A percentile compares a stretch with the other conserved stretches of the same genome.
phyloP scores from a whole-genome alignment of 345 rosid species.

The Salix brachista region DNA sequence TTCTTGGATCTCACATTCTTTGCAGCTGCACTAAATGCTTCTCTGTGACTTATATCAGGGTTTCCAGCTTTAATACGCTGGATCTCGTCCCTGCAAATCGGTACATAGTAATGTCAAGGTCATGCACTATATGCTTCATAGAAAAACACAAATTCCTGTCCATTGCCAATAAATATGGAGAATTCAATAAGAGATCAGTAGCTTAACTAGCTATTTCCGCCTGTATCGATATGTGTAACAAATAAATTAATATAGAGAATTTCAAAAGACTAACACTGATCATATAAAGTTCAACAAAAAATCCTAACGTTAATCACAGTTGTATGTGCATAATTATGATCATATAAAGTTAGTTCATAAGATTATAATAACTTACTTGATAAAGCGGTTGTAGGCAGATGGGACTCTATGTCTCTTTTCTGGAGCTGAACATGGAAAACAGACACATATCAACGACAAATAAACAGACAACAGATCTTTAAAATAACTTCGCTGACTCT shows the following conservation, averaged over 20 bases:
- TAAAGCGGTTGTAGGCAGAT: constrained; percentile 99
- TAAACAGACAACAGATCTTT: constrained; percentile 36
- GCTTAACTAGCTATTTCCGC: too few species aligned
- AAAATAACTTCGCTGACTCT: constrained; percentile 38
- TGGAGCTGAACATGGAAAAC: constrained; percentile 70
- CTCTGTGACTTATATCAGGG: constrained; percentile 99
- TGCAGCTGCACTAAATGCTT: constrained; percentile 99
- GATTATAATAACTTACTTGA: constrained; percentile 60
- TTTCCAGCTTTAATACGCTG: constrained; percentile 98
- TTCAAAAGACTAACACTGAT: too few species aligned
- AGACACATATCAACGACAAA: constrained; percentile 44
- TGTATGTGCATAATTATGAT: not conserved
- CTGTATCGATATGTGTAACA: too few species aligned
- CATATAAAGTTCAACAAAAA: too few species aligned
- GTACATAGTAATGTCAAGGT: constrained; percentile 2
- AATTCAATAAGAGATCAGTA: not conserved
- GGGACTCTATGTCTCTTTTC: constrained; percentile 99
- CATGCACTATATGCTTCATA: not conserved
- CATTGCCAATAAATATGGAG: not conserved
- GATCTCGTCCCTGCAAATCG: constrained; percentile 82
- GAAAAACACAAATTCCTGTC: not conserved
- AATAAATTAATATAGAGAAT: too few species aligned
- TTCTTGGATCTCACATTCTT: constrained; percentile 71
- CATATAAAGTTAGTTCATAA: not conserved
- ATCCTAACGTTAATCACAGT: not conserved